phyloP scores from a whole-genome alignment of 1,139 yeast genomes.

The Geotrichum candidum region DNA sequence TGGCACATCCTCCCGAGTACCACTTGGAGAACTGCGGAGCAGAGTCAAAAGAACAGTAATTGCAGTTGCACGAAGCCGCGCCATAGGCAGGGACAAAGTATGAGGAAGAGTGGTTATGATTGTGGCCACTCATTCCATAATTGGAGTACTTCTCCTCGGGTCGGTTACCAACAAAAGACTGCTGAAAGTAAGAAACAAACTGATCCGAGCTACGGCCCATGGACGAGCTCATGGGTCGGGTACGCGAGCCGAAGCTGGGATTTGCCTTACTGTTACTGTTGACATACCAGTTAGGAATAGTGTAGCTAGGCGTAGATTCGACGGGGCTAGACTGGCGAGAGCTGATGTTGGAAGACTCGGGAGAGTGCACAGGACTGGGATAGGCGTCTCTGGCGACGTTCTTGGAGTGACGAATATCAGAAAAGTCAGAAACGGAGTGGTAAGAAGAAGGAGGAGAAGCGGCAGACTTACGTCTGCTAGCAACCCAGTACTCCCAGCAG shows the following conservation, averaged over 20 bases:
- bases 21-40: slow-evolving; percentile 15
- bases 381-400: slow-evolving; percentile 7
- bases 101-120: slow-evolving; percentile 4
- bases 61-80: slow-evolving; percentile 14
- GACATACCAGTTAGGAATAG: slow-evolving; percentile 19
- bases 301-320: slow-evolving; percentile 15
- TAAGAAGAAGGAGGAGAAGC: slow-evolving; percentile 3
- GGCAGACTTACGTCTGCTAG: slow-evolving; percentile 17
- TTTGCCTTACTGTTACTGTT: slow-evolving; percentile 6
- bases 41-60: slow-evolving; percentile 16
- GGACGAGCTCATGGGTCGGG: slow-evolving; percentile 11
- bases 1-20: slow-evolving; percentile 13
- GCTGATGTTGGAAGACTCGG: slow-evolving; percentile 7
- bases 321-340: slow-evolving; percentile 11
- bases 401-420: slow-evolving; percentile 9
- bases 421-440: background rate
- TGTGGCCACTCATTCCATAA: slow-evolving; percentile 4
- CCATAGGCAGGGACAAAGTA: slow-evolving; percentile 16
- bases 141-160: background rate
- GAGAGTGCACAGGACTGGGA: slow-evolving; percentile 16
- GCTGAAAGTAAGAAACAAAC: slow-evolving; percentile 18
- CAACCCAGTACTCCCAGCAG: slow-evolving; percentile 31
- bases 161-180: slow-evolving; percentile 14
- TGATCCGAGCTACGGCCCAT: slow-evolving; percentile 4
- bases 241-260: slow-evolving; percentile 3